Evolutionary conservation across 768 basidiomycete species (phyloP), one percentile per base, ranked within the genome.

Genomic region (Lentinula detonsa): DNA sequence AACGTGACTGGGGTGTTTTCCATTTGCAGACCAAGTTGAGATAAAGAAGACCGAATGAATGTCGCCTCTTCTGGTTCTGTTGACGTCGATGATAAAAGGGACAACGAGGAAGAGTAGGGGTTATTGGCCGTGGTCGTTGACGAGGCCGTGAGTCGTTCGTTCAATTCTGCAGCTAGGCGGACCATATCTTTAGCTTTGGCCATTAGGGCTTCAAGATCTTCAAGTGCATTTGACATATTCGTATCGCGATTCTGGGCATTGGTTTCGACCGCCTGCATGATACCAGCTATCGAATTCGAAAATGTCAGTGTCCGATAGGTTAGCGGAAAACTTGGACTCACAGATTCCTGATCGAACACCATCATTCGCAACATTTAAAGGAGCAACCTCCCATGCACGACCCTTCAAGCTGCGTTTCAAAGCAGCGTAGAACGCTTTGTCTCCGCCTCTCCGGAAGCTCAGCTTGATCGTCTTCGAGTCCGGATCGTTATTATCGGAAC

Each of bases 171-270:
- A 2, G 96, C 95, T 23, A 98, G 80, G 34, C 83, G 83, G 60
- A 95, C 95, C 87, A 98, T 96, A 65, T 95, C 93, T 64, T 85
- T 88, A 1, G 95, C 94, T 69, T 95, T 91, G 52, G 88, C 78
- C 90, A 91, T 95, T 50, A 98, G 74, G 0, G 88, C 89, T 69
- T 98, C 93, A 37, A 98, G 81, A 68, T 98, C 97, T 65, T 85
- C 79, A 35, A 98, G 78, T 0, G 94, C 91, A 64, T 87, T 85
- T 28, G 80, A 79, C 75, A 98, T 83, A 64, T 86, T 79, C 7
- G 80, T 81, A 49, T 86, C 81, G 15, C 85, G 78, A 4, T 79
- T 81, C 65, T 87, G 81, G 1, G 85, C 83, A 8, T 85, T 84
- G 13, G 81, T 76, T 70, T 91, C 85, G 45, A 95, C 90, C 2